Conservation (phyloP, 192 early-diverging fungal genomes). For the Backusella circina region DNA sequence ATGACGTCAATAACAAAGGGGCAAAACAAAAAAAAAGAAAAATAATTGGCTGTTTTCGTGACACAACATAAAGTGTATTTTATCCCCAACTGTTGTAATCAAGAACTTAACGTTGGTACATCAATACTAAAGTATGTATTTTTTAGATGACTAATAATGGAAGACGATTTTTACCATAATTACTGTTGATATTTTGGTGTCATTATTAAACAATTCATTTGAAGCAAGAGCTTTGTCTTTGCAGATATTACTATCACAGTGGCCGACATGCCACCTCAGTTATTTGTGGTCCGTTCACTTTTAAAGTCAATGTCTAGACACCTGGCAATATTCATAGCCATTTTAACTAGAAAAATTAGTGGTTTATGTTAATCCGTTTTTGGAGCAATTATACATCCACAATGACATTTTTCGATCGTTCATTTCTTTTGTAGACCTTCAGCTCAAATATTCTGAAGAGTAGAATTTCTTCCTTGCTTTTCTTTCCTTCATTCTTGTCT, state of each 20-base stretch:
- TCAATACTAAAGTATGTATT: not conserved
- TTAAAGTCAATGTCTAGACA: not conserved
- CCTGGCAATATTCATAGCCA: too few relatives aligned
- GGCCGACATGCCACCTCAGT: not conserved
- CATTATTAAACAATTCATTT: not conserved
- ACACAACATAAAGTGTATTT: not conserved
- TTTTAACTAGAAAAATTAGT: too few relatives aligned
- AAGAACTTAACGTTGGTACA: not conserved
- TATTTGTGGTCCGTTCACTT: not conserved
- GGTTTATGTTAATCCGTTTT: too few relatives aligned
- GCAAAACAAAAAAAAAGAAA: not conserved
- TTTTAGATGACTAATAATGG: not conserved
- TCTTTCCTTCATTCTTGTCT: too few relatives aligned
- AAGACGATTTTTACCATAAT: not conserved
- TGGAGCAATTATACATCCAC: too few relatives aligned
- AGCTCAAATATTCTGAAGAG: too few relatives aligned
- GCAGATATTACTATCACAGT: not conserved
- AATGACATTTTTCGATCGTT: too few relatives aligned
- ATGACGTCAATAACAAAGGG: not conserved
- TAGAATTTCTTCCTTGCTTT: too few relatives aligned
- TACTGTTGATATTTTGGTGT: not conserved
- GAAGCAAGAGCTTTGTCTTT: not conserved
- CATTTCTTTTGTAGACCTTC: too few relatives aligned
- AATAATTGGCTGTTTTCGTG: not conserved
- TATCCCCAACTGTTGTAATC: not conserved